Percentiles rank a stretch among this genome's conserved stretches.
Conservation (phyloP, 345 rosid species). For the Psidium friedrichsthalianum region DNA sequence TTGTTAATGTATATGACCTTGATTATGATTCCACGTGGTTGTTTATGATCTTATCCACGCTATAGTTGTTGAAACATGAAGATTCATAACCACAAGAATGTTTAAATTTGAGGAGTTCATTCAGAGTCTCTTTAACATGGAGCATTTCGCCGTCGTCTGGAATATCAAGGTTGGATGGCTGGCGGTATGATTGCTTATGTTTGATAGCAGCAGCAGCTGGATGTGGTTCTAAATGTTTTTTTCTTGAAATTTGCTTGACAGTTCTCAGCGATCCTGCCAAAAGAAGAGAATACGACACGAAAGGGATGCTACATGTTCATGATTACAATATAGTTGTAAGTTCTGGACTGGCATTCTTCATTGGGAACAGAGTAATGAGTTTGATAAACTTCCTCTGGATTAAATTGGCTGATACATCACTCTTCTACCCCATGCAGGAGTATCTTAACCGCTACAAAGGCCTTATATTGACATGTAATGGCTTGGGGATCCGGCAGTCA, state of each 20-base stretch:
- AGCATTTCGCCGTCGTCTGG: background rate
- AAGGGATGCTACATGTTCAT: conserved; percentile 45
- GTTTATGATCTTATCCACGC: background rate
- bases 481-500: conserved; percentile 75
- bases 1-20: background rate
- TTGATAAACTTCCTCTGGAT: background rate
- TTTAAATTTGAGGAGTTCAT: background rate
- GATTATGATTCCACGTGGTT: background rate
- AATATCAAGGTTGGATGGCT: background rate
- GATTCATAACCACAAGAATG: background rate
- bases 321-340: conserved; percentile 50
- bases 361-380: background rate
- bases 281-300: conserved; percentile 65
- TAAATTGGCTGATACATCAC: background rate
- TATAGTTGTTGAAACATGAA: background rate
- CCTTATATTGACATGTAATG: conserved; percentile 87
- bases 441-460: conserved; percentile 77
- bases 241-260: conserved; percentile 16
- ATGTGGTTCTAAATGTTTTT: background rate
- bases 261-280: conserved; percentile 66
- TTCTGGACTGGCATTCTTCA: background rate
- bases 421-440: conserved; percentile 42
- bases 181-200: background rate
- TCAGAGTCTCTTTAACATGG: background rate
- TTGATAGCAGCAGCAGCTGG: background rate